phyloP scores from a whole-genome alignment of 1,284 basidiomycete species.

The Rhodotorula sp. region DNA sequence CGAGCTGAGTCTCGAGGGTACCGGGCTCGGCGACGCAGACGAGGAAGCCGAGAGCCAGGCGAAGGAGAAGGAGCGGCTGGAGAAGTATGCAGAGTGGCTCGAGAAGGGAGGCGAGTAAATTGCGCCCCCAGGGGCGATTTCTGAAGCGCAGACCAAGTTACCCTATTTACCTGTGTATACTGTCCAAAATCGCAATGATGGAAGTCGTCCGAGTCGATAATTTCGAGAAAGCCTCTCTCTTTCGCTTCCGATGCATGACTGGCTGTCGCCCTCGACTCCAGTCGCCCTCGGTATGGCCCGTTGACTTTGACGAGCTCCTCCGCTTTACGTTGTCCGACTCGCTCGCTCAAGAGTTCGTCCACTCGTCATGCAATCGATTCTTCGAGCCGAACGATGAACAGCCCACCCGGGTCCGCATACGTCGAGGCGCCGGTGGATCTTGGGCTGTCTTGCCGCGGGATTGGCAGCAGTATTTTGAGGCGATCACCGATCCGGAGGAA shows the following conservation, averaged over 20 bases:
- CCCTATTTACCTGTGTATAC: no score
- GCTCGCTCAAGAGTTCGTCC: constrained; percentile 5
- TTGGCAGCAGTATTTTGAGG: constrained; percentile 24
- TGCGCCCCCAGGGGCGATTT: background rate
- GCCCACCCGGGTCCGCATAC: background rate
- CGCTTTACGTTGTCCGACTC: constrained; percentile 11
- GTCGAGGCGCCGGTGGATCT: background rate
- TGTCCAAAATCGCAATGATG: no score
- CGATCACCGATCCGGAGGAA: background rate
- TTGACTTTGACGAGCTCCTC: background rate
- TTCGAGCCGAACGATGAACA: constrained; percentile 6
- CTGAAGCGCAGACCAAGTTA: background rate
- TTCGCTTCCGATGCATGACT: background rate
- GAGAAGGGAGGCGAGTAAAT: constrained; percentile 41
- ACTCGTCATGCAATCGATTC: constrained; percentile 29
- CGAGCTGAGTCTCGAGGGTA: constrained; percentile 46
- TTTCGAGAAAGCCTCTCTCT: background rate
- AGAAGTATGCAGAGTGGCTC: constrained; percentile 84
- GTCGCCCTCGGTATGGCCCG: background rate
- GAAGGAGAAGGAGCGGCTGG: constrained; percentile 75
- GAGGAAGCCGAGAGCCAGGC: constrained; percentile 61
- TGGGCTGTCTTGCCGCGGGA: constrained; percentile 26
- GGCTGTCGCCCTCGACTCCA: background rate
- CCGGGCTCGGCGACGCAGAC: constrained; percentile 55
- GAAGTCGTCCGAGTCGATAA: no score